These are phyloP conservation scores for Thinopyrum obtusiflorum DNA, from an alignment of 202 grass and related monocot genomes.

Conservation along the genomic window DNA sequence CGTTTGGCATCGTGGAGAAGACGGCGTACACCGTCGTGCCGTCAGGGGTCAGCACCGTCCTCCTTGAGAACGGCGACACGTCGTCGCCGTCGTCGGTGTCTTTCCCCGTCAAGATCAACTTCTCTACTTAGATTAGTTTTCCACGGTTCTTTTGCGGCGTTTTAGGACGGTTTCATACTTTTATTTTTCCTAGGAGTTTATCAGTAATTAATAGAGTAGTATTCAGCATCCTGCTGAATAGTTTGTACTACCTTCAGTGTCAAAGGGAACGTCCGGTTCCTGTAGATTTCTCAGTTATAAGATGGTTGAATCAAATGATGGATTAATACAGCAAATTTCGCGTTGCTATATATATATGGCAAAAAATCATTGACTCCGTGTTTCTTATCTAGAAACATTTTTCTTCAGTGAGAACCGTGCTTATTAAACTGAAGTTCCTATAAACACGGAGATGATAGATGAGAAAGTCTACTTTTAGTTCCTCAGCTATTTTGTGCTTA, in stretches of 20 bases:
- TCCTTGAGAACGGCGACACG: conserved; percentile 29
- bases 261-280: not conserved
- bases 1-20: conserved; percentile 53
- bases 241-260: not conserved
- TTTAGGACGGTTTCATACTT: not conserved
- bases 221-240: conserved; percentile 16
- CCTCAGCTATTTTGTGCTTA: no score
- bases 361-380: not conserved
- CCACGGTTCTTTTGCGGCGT: not conserved
- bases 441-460: no score
- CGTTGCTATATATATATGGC: not conserved
- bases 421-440: no score
- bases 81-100: conserved; percentile 20
- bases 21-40: conserved; percentile 52
- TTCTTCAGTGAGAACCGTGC: no score
- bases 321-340: not conserved
- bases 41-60: conserved; percentile 34
- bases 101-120: conserved; percentile 40
- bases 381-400: not conserved
- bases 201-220: not conserved
- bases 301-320: not conserved
- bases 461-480: no score
- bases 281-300: not conserved
- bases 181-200: not conserved
- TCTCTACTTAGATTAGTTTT: conserved; percentile 10